Evolutionary conservation across 441 rosid species (phyloP).

Genomic region (Pelargonium myrrhifolium): DNA sequence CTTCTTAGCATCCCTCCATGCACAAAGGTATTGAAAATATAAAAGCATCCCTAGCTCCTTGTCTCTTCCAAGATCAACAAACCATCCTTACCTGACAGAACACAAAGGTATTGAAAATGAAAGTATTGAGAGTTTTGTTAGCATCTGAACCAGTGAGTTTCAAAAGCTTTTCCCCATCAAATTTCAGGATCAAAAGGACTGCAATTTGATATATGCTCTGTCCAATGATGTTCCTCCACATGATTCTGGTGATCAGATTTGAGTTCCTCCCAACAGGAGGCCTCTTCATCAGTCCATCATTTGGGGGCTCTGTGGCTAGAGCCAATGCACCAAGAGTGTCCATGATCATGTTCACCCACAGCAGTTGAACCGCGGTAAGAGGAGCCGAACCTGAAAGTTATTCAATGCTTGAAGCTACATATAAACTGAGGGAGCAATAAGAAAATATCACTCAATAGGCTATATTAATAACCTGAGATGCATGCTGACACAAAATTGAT

Average conservation of each 20-base stretch:
- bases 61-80: too few species aligned
- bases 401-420: neutral
- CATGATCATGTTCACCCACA: conserved; percentile 57
- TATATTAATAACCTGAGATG: conserved; percentile 34
- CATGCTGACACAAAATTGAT: conserved; percentile 46
- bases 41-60: too few species aligned
- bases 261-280: conserved; percentile 33
- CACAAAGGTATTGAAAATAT: too few species aligned
- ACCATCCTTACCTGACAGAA: conserved; percentile 38
- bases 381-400: conserved; percentile 40
- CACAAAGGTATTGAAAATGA: conserved; percentile 49
- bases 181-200: conserved; percentile 43
- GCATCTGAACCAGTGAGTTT: conserved; percentile 47
- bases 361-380: conserved; percentile 65
- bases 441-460: neutral
- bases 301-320: conserved; percentile 47
- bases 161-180: conserved; percentile 41
- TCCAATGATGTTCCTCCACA: conserved; percentile 51
- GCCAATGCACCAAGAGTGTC: conserved; percentile 52
- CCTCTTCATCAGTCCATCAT: conserved; percentile 39
- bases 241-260: conserved; percentile 33
- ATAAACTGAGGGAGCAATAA: neutral
- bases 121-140: conserved; percentile 41
- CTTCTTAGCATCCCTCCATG: too few species aligned
- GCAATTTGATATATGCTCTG: conserved; percentile 55